A percentile compares a stretch with the other conserved stretches of the same genome.
These are phyloP conservation scores for Metarhizium anisopliae DNA, from an alignment of 2,329 filamentous ascomycete genomes.

Conservation along the genomic window DNA sequence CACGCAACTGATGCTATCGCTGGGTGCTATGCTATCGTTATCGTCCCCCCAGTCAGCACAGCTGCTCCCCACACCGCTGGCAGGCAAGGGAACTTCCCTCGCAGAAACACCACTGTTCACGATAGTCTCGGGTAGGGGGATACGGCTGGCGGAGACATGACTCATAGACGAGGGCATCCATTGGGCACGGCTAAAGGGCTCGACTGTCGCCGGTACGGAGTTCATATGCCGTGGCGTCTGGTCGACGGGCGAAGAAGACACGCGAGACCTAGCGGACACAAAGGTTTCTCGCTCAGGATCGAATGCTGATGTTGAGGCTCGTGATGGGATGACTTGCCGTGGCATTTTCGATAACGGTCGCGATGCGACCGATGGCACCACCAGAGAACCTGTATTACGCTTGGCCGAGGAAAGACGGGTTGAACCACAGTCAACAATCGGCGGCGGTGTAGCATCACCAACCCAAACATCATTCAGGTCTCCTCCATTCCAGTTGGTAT, in stretches of 20 bases:
- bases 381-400: background rate
- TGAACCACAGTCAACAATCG: background rate
- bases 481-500: background rate
- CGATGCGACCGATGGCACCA: background rate
- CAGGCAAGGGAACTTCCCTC: slow-evolving; percentile 29
- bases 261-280: background rate
- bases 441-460: background rate
- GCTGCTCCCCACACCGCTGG: slow-evolving; percentile 31
- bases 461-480: background rate
- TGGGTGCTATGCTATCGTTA: slow-evolving; percentile 45
- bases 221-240: background rate
- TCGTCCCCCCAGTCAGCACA: slow-evolving; percentile 37
- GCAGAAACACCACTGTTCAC: slow-evolving; percentile 19
- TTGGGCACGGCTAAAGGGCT: background rate
- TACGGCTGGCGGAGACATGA: slow-evolving; percentile 9
- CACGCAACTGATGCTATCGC: slow-evolving; percentile 55
- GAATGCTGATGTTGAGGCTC: background rate
- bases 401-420: background rate
- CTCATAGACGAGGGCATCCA: background rate
- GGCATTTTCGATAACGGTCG: background rate
- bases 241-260: background rate
- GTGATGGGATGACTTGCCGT: background rate
- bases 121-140: slow-evolving; percentile 18
- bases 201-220: background rate
- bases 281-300: slow-evolving; percentile 1